These are phyloP conservation scores for Tylopilus sp. DNA, from an alignment of 768 basidiomycete genomes.

Conservation along the genomic window DNA sequence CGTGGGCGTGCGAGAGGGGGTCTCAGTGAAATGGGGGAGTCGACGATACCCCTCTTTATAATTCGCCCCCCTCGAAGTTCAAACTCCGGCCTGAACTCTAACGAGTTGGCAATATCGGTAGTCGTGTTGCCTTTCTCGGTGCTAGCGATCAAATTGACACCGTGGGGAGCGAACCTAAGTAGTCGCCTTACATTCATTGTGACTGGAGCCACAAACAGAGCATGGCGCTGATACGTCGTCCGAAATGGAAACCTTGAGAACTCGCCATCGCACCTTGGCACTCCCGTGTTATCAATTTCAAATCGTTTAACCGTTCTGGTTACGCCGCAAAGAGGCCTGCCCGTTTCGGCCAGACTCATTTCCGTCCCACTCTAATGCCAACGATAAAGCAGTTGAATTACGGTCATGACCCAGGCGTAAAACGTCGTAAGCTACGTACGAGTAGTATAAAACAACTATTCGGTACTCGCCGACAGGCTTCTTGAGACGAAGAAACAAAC, in stretches of 20 bases:
- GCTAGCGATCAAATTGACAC: conserved; percentile 17
- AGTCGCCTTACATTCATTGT: background rate
- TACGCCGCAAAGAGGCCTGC: conserved; percentile 4
- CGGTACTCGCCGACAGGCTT: conserved; percentile 5
- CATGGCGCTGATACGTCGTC: background rate
- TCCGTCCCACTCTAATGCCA: conserved; percentile 8
- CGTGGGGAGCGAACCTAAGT: conserved; percentile 7
- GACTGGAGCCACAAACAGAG: background rate
- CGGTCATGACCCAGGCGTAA: conserved; percentile 17
- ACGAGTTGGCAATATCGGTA: conserved; percentile 20
- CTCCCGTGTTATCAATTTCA: conserved; percentile 25
- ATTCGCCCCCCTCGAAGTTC: conserved; percentile 34
- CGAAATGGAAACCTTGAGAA: background rate
- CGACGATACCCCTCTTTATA: conserved; percentile 43
- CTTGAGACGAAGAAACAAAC: background rate
- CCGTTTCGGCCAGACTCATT: conserved; percentile 11
- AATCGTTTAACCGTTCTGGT: conserved; percentile 10
- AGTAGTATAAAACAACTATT: conserved; percentile 23
- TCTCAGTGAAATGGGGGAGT: conserved; percentile 24
- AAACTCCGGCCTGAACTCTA: conserved; percentile 48
- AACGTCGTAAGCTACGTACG: conserved; percentile 24
- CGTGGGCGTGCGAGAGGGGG: conserved; percentile 50
- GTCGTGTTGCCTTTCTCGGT: conserved; percentile 20
- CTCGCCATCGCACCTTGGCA: conserved; percentile 1
- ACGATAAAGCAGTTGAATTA: conserved; percentile 10